A percentile compares a stretch with the other conserved stretches of the same genome.
phyloP scores from a whole-genome alignment of 2,329 filamentous ascomycete genomes.

The Nemania abortiva region DNA sequence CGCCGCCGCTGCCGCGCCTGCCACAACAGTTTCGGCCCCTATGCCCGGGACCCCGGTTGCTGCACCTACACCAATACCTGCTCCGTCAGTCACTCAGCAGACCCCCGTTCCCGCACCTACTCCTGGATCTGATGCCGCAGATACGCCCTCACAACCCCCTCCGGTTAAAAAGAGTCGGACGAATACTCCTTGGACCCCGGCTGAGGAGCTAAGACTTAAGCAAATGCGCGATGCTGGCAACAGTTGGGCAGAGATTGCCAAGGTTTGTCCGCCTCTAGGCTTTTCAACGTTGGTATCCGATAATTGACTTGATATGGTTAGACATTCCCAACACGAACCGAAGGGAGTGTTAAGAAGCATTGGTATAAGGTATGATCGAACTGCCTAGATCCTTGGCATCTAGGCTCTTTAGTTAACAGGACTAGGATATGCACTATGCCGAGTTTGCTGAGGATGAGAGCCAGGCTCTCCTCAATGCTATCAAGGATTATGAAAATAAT shows the following conservation, averaged over 20 bases:
- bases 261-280: conserved; percentile 66
- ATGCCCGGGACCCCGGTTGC: conserved; percentile 53
- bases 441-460: conserved; percentile 97
- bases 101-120: conserved; percentile 50
- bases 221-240: conserved; percentile 92
- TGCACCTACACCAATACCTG: conserved; percentile 55
- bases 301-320: conserved; percentile 53
- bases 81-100: conserved; percentile 51
- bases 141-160: conserved; percentile 58
- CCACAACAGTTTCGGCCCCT: conserved; percentile 50
- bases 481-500: conserved; percentile 98
- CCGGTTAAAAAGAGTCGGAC: conserved; percentile 92
- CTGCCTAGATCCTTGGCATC: neutral
- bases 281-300: neutral
- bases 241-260: conserved; percentile 98
- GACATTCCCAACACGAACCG: conserved; percentile 92
- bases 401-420: conserved; percentile 13
- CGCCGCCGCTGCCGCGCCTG: conserved; percentile 49
- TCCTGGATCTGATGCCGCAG: conserved; percentile 52
- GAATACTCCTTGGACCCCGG: conserved; percentile 98
- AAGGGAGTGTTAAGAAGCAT: conserved; percentile 99
- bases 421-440: conserved; percentile 97
- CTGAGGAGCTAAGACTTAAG: conserved; percentile 92
- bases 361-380: conserved; percentile 87
- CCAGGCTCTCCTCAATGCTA: conserved; percentile 85